These are phyloP conservation scores for Starmerella khaoyaiensis DNA, from an alignment of 805 yeast genomes.

Conservation along the genomic window DNA sequence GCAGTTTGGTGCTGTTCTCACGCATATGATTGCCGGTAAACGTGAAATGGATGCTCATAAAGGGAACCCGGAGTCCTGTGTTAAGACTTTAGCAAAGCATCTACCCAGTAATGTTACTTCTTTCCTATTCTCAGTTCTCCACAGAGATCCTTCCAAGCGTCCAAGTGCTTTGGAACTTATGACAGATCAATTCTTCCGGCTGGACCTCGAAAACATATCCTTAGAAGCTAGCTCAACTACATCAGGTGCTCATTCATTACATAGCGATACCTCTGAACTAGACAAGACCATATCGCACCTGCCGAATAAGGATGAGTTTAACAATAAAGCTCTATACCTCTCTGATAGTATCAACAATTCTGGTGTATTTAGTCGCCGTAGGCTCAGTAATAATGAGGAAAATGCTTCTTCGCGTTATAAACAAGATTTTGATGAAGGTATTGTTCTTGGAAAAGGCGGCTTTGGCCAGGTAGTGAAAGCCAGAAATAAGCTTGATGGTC, in stretches of 20 bases:
- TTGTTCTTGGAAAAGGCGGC: slow-evolving; percentile 84
- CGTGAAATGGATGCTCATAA: slow-evolving; percentile 37
- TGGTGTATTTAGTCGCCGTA: slow-evolving; percentile 1
- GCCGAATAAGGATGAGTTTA: no score
- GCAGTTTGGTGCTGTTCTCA: slow-evolving; percentile 74
- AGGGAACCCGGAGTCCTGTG: slow-evolving; percentile 51
- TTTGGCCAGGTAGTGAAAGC: slow-evolving; percentile 98
- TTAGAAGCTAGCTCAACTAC: no score
- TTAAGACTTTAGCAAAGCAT: slow-evolving; percentile 30
- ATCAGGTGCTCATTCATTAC: no score
- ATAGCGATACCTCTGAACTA: no score
- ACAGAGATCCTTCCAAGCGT: slow-evolving; percentile 43
- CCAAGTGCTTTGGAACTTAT: slow-evolving; percentile 74
- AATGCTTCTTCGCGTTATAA: slow-evolving; percentile 56
- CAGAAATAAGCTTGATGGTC: slow-evolving; percentile 81
- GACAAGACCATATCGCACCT: no score
- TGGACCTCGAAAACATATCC: slow-evolving; percentile 25
- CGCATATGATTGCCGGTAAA: slow-evolving; percentile 50
- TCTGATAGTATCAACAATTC: neutral
- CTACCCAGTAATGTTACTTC: slow-evolving; percentile 50
- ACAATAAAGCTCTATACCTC: no score
- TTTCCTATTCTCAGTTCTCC: slow-evolving; percentile 54
- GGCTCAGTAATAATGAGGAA: slow-evolving; percentile 13
- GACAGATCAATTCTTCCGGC: slow-evolving; percentile 70
- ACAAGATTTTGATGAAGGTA: slow-evolving; percentile 90